Percentiles rank a stretch among this genome's conserved stretches.
phyloP scores from a whole-genome alignment of 2,329 filamentous ascomycete species.

The Blastomyces parvus region DNA sequence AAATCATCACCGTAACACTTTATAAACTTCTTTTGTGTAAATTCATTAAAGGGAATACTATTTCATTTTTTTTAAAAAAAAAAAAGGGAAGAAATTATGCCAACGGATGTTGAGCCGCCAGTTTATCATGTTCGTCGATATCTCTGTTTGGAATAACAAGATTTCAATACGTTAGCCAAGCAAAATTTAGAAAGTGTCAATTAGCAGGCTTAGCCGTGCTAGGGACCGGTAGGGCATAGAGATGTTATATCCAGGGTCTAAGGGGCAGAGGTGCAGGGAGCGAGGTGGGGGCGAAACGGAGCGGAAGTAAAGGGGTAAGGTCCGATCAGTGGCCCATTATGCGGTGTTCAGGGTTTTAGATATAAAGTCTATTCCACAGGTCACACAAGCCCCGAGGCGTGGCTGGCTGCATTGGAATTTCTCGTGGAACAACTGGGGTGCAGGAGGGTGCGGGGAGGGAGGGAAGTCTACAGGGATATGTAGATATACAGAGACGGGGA shows the following conservation, averaged over 20 bases:
- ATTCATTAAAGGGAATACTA: not conserved
- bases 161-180: not conserved
- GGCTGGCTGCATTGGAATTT: not conserved
- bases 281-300: not conserved
- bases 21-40: not conserved
- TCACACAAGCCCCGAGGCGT: not conserved
- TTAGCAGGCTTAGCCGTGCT: not conserved
- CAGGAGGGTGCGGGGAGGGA: not conserved
- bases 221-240: not conserved
- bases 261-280: not conserved
- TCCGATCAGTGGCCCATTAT: not conserved
- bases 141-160: conserved; percentile 42
- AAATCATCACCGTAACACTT: not conserved
- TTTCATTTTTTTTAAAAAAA: not conserved
- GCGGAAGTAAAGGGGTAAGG: not conserved
- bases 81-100: not conserved
- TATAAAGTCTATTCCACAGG: not conserved
- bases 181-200: not conserved
- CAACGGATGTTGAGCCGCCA: conserved; percentile 38
- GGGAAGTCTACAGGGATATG: not conserved
- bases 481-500: not conserved
- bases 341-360: not conserved
- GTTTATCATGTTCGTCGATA: conserved; percentile 80
- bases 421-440: not conserved
- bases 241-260: not conserved